Evolutionary conservation across 2,329 filamentous ascomycete species (phyloP), one percentile per base, ranked within the genome.

Genomic region (Diplodia sapinea): DNA sequence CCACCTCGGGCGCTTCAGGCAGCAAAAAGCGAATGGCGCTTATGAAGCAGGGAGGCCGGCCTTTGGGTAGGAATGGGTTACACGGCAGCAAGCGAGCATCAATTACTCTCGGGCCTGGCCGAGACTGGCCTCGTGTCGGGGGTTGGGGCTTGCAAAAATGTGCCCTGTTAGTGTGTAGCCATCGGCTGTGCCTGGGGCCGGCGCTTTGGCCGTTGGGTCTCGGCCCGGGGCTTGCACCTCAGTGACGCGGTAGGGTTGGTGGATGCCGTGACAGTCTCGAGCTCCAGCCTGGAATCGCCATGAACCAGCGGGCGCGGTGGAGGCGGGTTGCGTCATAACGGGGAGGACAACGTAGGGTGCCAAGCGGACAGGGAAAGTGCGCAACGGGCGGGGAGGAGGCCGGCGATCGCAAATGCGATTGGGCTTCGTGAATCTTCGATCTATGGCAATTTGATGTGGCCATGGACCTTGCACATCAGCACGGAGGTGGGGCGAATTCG

Each of bases 371-470:
- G 40, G 40, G 57, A 4, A 57, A 50, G 36, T 26, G 63, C 51
- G 47, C 26, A 38, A 66, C 31, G 23, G 36, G 29, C 51, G 55
- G 55, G n/a, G 11, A 47, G 55, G 36, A 29, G 40, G 5, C 40
- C 61, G 65, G 36, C n/a, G 31, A 61, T 29, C 29, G 26, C 31
- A 40, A 38, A 26, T 17, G 49, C 57, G 47, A 67, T 55, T 56
- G 63, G 36, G 59, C 29, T 67, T 67, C 50, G 31, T 49, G 36
- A 62, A 66, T 63, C 55, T 63, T 67, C 67, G 67, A 66, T 66
- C 61, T 29, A 23, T 40, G 31, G 20, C 36, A n/a, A 38, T 20
- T 54, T 65, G 40, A 50, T 26, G 23, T 55, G 50, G 38, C 50
- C 11, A 63, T 47, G 12, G 12, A 36, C 49, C 29, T 40, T 66